Percentiles rank a stretch among this genome's conserved stretches.
Conservation (phyloP, 768 basidiomycete genomes). For the Neoboletus subvelutipes region DNA sequence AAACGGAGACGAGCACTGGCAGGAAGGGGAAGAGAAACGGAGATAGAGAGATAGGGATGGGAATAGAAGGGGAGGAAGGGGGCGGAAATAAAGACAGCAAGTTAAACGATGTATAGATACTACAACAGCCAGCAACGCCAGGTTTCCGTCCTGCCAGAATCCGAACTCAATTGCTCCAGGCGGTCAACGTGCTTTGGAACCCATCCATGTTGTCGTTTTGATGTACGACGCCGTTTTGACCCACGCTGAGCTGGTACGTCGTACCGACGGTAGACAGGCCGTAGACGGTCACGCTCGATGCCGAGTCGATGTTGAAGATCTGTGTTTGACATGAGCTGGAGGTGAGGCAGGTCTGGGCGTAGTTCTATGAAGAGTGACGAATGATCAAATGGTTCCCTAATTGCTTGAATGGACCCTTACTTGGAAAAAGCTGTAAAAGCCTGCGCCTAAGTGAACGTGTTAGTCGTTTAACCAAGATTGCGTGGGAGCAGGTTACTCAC, state of each 20-base stretch:
- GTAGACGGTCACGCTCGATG: conserved; percentile 40
- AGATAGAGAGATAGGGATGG: background rate
- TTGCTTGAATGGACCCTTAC: conserved; percentile 16
- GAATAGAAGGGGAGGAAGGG: background rate
- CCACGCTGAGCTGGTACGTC: conserved; percentile 42
- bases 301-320: conserved; percentile 41
- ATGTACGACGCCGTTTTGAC: conserved; percentile 33
- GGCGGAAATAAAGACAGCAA: background rate
- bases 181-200: conserved; percentile 38
- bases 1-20: background rate
- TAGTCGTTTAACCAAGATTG: conserved; percentile 31
- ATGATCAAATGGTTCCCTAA: background rate
- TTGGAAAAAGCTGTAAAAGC: conserved; percentile 50
- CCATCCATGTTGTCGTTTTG: conserved; percentile 40
- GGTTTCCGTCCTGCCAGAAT: background rate
- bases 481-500: conserved; percentile 23
- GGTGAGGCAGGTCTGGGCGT: conserved; percentile 36
- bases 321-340: conserved; percentile 41
- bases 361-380: conserved; percentile 32
- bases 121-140: background rate
- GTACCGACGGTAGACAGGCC: conserved; percentile 46
- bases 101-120: background rate
- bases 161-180: background rate
- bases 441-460: conserved; percentile 36
- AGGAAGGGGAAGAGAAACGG: background rate